These are phyloP conservation scores for Nemania sp. DNA, from an alignment of 2,329 filamentous ascomycete species.

Conservation along the genomic window DNA sequence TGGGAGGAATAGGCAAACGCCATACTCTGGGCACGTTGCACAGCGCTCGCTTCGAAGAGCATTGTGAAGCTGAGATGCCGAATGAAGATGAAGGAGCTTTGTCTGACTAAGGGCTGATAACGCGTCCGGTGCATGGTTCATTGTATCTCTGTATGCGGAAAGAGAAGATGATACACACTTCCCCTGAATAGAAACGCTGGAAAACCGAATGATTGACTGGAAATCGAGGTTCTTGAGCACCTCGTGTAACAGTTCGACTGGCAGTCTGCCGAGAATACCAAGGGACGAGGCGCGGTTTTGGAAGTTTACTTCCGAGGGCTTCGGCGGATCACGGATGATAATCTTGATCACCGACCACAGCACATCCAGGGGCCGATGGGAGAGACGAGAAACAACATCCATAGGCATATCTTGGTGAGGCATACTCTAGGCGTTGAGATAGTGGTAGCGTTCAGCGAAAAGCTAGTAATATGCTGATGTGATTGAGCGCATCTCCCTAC, in stretches of 20 bases:
- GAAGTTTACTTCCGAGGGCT: conserved; percentile 3
- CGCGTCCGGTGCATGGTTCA: conserved; percentile 8
- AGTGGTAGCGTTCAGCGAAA: too few relatives aligned
- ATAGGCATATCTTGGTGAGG: conserved; percentile 4
- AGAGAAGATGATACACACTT: not conserved
- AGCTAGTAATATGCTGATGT: too few relatives aligned
- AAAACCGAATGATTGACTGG: conserved; percentile 5
- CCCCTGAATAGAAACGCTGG: conserved; percentile 7
- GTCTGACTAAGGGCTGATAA: conserved; percentile 13
- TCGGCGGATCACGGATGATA: conserved; percentile 11
- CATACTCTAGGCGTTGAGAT: too few relatives aligned
- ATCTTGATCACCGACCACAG: conserved; percentile 12
- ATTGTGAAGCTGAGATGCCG: conserved; percentile 8
- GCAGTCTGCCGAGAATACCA: conserved; percentile 13
- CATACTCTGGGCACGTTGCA: conserved; percentile 14
- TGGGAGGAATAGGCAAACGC: conserved; percentile 13
- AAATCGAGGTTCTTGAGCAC: conserved; percentile 5
- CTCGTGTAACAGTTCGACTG: conserved; percentile 6
- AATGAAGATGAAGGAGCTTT: conserved; percentile 11
- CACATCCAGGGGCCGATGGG: conserved; percentile 8
- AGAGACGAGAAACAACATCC: conserved; percentile 10
- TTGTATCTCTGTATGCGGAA: conserved; percentile 10
- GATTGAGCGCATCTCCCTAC: too few relatives aligned
- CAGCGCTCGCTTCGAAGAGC: conserved; percentile 11
- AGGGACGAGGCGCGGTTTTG: conserved; percentile 2